A percentile compares a stretch with the other conserved stretches of the same genome.
Conservation (phyloP, 2,329 filamentous ascomycete species). For the Cladophialophora yegresii region DNA sequence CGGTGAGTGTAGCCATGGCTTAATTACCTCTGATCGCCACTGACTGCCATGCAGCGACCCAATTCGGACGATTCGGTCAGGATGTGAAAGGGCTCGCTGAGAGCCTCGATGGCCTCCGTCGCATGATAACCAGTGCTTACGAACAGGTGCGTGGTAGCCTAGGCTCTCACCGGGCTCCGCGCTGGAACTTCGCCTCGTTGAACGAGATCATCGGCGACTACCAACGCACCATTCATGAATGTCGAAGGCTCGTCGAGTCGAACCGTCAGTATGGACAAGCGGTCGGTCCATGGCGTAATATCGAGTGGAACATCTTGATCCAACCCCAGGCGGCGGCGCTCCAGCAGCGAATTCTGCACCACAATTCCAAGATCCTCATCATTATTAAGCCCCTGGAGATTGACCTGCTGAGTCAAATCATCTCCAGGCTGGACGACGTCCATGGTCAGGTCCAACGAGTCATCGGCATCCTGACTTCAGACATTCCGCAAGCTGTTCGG, state of each 20-base stretch:
- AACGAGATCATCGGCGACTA: conserved; percentile 4
- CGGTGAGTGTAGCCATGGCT: background rate
- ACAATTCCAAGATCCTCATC: conserved; percentile 6
- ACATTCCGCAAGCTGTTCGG: background rate
- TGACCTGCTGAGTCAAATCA: conserved; percentile 3
- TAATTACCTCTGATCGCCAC: background rate
- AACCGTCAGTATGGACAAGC: conserved; percentile 1
- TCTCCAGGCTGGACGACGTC: background rate
- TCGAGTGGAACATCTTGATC: background rate
- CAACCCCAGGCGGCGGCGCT: background rate
- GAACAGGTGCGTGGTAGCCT: background rate
- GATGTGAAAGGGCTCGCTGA: background rate
- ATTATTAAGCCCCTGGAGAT: conserved; percentile 4
- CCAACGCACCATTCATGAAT: conserved; percentile 1
- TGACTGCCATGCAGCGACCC: background rate
- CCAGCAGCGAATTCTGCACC: background rate
- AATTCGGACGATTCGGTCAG: background rate
- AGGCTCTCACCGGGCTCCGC: background rate
- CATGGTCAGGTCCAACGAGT: background rate
- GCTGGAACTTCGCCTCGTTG: background rate
- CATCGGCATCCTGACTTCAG: background rate
- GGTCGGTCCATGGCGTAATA: background rate
- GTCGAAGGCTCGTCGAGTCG: background rate
- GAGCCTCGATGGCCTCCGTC: background rate
- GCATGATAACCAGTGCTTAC: background rate